Percentiles rank a stretch among this genome's conserved stretches.
Evolutionary conservation across 352 stramenopile species (phyloP).

Genomic region (Pythium phragmitis): DNA sequence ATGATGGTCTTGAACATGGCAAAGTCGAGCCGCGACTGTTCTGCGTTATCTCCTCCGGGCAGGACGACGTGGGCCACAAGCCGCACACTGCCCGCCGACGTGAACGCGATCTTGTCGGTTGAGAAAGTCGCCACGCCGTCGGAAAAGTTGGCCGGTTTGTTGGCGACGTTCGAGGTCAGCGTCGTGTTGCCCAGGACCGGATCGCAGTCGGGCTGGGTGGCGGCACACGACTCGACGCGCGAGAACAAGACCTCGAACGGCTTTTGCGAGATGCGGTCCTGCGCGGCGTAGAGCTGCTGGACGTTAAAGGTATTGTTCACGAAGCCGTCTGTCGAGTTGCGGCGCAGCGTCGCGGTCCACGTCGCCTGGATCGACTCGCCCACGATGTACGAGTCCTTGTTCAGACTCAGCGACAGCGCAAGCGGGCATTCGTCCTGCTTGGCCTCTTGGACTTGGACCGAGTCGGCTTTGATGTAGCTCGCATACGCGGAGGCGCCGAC

Average conservation of each 20-base stretch:
- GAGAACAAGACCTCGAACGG: constrained; percentile 58
- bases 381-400: constrained; percentile 44
- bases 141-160: constrained; percentile 51
- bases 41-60: constrained; percentile 32
- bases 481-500: constrained; percentile 24
- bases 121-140: constrained; percentile 2
- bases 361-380: constrained; percentile 58
- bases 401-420: constrained; percentile 43
- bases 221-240: constrained; percentile 45
- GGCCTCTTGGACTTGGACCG: constrained; percentile 6
- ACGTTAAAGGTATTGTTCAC: constrained; percentile 50
- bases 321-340: constrained; percentile 32
- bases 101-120: constrained; percentile 44
- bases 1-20: constrained; percentile 44
- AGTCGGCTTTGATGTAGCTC: constrained; percentile 13
- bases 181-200: constrained; percentile 48
- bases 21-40: constrained; percentile 61
- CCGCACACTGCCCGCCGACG: constrained; percentile 43
- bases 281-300: constrained; percentile 36
- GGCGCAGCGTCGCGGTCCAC: constrained; percentile 64
- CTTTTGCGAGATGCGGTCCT: constrained; percentile 54
- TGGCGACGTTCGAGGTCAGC: constrained; percentile 47
- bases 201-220: constrained; percentile 44
- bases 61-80: constrained; percentile 67
- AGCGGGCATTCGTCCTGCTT: constrained; percentile 45